Evolutionary conservation across 768 basidiomycete species (phyloP).

Genomic region (Russula sp.): DNA sequence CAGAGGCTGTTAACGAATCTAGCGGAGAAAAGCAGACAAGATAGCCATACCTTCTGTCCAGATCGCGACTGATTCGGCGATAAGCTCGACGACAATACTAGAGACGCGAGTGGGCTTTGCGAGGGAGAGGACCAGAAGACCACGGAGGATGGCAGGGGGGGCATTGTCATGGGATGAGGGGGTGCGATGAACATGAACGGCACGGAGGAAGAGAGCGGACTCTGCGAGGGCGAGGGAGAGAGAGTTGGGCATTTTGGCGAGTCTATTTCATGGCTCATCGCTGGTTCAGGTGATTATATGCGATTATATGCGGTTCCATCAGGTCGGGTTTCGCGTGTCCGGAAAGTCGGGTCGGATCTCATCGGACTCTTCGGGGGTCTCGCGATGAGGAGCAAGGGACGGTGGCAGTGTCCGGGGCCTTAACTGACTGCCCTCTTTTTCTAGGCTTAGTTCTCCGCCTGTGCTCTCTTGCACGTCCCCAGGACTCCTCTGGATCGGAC

Average conservation of each 20-base stretch:
- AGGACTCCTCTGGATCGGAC: slow-evolving; percentile 32
- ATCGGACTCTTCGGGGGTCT: neutral
- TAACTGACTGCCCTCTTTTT: neutral
- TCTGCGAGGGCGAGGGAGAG: slow-evolving; percentile 50
- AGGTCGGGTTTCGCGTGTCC: too few species aligned
- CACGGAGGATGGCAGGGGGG: slow-evolving; percentile 59
- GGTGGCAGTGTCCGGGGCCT: neutral
- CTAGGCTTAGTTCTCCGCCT: neutral
- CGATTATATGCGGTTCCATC: too few species aligned
- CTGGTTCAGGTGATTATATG: neutral
- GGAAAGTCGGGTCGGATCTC: slow-evolving; percentile 1
- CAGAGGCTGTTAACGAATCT: slow-evolving; percentile 34
- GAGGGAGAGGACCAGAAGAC: slow-evolving; percentile 58
- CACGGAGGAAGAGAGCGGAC: slow-evolving; percentile 53
- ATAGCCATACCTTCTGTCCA: slow-evolving; percentile 79
- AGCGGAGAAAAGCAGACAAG: slow-evolving; percentile 11
- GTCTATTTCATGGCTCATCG: neutral
- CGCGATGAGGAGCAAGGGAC: neutral
- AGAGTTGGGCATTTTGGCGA: slow-evolving; percentile 30
- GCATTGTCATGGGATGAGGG: slow-evolving; percentile 37
- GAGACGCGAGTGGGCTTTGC: slow-evolving; percentile 82
- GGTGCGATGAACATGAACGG: slow-evolving; percentile 38
- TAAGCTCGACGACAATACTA: slow-evolving; percentile 76
- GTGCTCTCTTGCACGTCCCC: slow-evolving; percentile 25
- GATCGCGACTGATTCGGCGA: slow-evolving; percentile 64